Conservation (phyloP, 2,329 filamentous ascomycete genomes). For the Colletotrichum sp. region DNA sequence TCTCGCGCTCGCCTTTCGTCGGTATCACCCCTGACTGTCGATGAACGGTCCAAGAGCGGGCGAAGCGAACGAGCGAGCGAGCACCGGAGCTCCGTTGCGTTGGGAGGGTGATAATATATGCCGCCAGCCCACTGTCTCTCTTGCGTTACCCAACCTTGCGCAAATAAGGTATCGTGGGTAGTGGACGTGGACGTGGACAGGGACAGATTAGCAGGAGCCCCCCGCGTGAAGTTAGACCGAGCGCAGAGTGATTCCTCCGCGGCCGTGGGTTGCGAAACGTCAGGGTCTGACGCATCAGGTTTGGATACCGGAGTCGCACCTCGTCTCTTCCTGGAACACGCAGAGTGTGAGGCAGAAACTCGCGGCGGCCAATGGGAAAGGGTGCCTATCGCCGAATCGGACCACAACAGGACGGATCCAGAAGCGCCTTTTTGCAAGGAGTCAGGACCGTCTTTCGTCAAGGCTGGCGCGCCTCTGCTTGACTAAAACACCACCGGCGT, state of each 20-base stretch:
- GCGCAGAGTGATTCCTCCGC: slow-evolving; percentile 17
- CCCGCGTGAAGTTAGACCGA: slow-evolving; percentile 20
- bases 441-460: slow-evolving; percentile 6
- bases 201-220: slow-evolving; percentile 1
- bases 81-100: slow-evolving; percentile 18
- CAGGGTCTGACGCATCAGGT: slow-evolving; percentile 21
- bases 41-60: background rate
- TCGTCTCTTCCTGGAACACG: slow-evolving; percentile 22
- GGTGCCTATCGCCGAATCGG: slow-evolving; percentile 23
- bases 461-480: slow-evolving; percentile 18
- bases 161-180: background rate
- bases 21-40: background rate
- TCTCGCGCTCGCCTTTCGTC: background rate
- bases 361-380: slow-evolving; percentile 15
- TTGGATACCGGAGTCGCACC: slow-evolving; percentile 23
- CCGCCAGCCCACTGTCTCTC: background rate
- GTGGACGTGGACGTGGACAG: background rate
- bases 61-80: slow-evolving; percentile 9
- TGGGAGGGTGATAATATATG: slow-evolving; percentile 3
- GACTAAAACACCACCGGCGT: slow-evolving; percentile 17
- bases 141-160: background rate
- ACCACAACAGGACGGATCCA: slow-evolving; percentile 22
- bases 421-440: slow-evolving; percentile 19
- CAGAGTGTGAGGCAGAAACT: slow-evolving; percentile 22
- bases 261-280: slow-evolving; percentile 18